These are phyloP conservation scores for Yarrowia galli DNA, from an alignment of 1,139 yeast species.

Conservation along the genomic window DNA sequence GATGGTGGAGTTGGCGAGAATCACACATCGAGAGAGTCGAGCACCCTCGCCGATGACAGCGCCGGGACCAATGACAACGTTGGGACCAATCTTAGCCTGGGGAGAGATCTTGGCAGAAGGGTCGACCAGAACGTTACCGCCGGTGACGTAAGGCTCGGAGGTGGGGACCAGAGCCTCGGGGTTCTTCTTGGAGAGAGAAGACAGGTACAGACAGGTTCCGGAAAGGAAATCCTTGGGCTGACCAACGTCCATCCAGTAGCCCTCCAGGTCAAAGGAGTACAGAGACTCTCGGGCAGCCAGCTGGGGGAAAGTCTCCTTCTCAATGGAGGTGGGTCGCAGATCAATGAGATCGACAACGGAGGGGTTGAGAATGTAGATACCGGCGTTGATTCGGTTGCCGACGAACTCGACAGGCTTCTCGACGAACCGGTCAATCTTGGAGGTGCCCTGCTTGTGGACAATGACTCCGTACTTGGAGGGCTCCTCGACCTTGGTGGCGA, in stretches of 20 bases:
- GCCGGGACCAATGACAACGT: slow-evolving; percentile 97
- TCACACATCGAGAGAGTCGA: slow-evolving; percentile 94
- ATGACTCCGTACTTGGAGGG: slow-evolving; percentile 99
- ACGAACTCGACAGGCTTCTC: slow-evolving; percentile 99
- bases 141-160: slow-evolving; percentile 73
- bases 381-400: slow-evolving; percentile 93
- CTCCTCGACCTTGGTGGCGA: slow-evolving; percentile 99
- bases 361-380: slow-evolving; percentile 96
- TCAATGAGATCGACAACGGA: slow-evolving; percentile 95
- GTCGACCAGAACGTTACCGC: slow-evolving; percentile 95
- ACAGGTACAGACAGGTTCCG: slow-evolving; percentile 92
- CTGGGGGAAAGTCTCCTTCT: slow-evolving; percentile 98
- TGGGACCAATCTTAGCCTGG: slow-evolving; percentile 96
- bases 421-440: slow-evolving; percentile 96
- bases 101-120: slow-evolving; percentile 94
- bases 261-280: slow-evolving; percentile 96
- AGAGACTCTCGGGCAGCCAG: slow-evolving; percentile 87
- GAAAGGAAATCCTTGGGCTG: slow-evolving; percentile 99
- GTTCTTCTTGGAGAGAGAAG: slow-evolving; percentile 80
- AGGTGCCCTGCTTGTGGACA: slow-evolving; percentile 93
- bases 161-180: slow-evolving; percentile 72
- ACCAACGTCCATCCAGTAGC: slow-evolving; percentile 99
- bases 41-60: slow-evolving; percentile 98
- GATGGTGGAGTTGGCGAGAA: slow-evolving; percentile 87
- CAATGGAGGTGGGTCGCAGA: slow-evolving; percentile 97